phyloP scores from a whole-genome alignment of 2,329 filamentous ascomycete species.

The Hypoxylon sp. region DNA sequence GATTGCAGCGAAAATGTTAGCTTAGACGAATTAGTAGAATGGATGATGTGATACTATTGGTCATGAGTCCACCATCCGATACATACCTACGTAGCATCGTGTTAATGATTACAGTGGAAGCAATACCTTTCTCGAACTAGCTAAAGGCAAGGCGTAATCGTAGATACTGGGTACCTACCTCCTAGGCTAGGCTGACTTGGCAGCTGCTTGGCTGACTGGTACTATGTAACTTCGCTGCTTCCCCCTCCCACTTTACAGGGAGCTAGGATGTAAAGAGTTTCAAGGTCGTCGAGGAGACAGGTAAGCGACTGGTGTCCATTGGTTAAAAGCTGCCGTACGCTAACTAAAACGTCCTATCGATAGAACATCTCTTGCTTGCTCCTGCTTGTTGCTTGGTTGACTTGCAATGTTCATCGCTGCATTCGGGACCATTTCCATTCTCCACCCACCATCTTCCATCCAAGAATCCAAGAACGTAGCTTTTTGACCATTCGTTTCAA shows the following conservation, averaged over 20 bases:
- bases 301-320: slow-evolving; percentile 22
- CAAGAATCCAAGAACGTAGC: background rate
- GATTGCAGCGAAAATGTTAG: too few relatives aligned
- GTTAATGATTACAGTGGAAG: too few relatives aligned
- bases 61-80: too few relatives aligned
- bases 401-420: slow-evolving; percentile 30
- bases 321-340: too few relatives aligned
- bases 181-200: slow-evolving; percentile 12
- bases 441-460: background rate
- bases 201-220: slow-evolving; percentile 1
- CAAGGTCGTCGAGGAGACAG: slow-evolving; percentile 23
- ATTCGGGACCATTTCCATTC: slow-evolving; percentile 24
- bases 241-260: slow-evolving; percentile 10
- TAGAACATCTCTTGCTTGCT: slow-evolving; percentile 30
- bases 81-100: too few relatives aligned
- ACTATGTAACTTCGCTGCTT: too few relatives aligned
- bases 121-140: too few relatives aligned
- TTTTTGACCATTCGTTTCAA: slow-evolving; percentile 14
- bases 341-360: slow-evolving; percentile 33
- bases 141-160: slow-evolving; percentile 8
- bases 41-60: slow-evolving; percentile 1
- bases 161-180: too few relatives aligned
- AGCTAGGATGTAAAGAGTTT: slow-evolving; percentile 24
- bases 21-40: background rate
- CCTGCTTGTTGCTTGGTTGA: too few relatives aligned